Evolutionary conservation across 257 asterid species (phyloP), one percentile per base, ranked within the genome.

Genomic region (Marsdenia floribunda): DNA sequence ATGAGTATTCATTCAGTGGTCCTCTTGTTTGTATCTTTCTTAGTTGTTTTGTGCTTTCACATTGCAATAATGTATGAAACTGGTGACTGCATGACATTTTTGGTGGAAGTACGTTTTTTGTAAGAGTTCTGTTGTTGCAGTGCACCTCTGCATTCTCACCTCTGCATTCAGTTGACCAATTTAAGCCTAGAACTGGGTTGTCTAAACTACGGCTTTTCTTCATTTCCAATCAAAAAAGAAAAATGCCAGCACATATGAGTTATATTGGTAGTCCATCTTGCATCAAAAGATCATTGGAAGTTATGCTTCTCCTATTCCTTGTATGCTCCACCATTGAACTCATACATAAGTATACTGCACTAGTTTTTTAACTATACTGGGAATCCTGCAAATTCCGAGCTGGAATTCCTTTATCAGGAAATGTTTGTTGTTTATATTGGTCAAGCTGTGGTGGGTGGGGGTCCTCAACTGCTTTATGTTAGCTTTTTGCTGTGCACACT

Each of bases 371-470:
- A 3, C 19, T 26, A 64, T 66, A 47, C 26, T n/a, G 37, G 63
- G 5, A 46, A 33, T 64, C 26, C 53, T 69, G 24, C 55, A 40
- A 47, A 75, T 44, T n/a, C 33, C 19, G 35, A 53, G 69, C 57
- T 53, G 74, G 74, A 55, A 4, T 76, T 55, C 37, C 79, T 76
- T 68, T 44, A 24, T 42, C 44, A 13, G 46, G 70, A 52, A 10
- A n/a, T 1, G 66, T 52, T 18, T 24, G 47, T 13, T 35, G 40
- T 52, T 37, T 76, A 49, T 47, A 46, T 50, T 68, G 71, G 15
- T 70, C 71, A 76, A 11, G 75, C 75, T 55, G 75, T 40, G 75
- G 69, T 68, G 38, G 22, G 44, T 24, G 60, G 44, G 60, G 75
- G 70, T 55, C 71, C 50, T 46, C 26, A 5, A 4, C 54, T 52